Percentiles rank a stretch among this genome's conserved stretches.
Conservation (phyloP, 192 early-diverging fungal species). For the Helicostylum pulchrum region DNA sequence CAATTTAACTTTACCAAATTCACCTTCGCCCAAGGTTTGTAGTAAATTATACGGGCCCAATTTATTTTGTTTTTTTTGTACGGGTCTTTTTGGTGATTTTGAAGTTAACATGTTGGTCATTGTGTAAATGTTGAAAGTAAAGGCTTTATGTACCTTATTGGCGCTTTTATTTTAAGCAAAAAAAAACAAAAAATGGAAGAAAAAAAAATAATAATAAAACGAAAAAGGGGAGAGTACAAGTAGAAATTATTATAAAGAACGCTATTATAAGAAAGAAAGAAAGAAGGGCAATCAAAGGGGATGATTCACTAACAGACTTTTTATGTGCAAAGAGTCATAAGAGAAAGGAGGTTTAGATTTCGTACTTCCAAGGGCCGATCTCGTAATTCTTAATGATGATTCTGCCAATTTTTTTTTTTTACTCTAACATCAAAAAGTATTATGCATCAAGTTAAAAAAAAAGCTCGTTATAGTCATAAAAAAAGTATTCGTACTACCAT, state of each 20-base stretch:
- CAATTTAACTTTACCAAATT: slow-evolving; percentile 89
- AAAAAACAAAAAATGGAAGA: slow-evolving; percentile 3
- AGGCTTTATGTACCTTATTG: background rate
- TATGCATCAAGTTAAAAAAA: too few species aligned
- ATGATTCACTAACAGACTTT: too few species aligned
- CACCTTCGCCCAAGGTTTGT: slow-evolving; percentile 87
- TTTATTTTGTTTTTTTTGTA: slow-evolving; percentile 10
- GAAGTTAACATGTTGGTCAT: background rate
- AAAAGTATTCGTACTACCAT: too few species aligned
- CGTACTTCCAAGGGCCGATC: too few species aligned
- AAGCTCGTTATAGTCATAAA: too few species aligned
- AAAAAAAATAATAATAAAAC: background rate
- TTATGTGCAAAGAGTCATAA: too few species aligned
- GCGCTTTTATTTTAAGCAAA: slow-evolving; percentile 6
- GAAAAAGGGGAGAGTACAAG: slow-evolving; percentile 1
- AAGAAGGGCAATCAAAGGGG: too few species aligned
- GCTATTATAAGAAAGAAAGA: too few species aligned
- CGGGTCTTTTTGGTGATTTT: background rate
- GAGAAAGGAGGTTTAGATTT: too few species aligned
- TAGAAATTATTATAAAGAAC: background rate
- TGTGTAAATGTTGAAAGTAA: background rate
- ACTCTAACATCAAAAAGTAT: too few species aligned
- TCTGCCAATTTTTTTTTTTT: too few species aligned
- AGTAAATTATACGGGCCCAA: slow-evolving; percentile 77
- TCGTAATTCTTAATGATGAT: too few species aligned